Evolutionary conservation across 805 yeast species (phyloP), one percentile per base, ranked within the genome.

Genomic region (Pichia heedii): DNA sequence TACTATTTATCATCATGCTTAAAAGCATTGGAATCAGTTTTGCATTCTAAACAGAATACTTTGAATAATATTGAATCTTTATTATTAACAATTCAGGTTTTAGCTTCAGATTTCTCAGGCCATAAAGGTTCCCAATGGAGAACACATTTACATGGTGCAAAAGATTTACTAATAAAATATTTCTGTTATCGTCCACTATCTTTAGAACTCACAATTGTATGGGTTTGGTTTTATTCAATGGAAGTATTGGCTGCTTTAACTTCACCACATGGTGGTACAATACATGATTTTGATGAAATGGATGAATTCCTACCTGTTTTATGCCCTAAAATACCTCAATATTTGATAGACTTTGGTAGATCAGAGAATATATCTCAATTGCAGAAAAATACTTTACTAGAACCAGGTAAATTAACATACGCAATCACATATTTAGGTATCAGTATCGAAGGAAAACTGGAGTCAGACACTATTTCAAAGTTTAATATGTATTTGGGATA

Each of bases 61-160:
- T 49, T 62, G 44, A 69, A 73, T 32, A 80, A 82, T 52, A 79
- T 82, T 27, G 90, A 83, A 53, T 77, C 85, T 0, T 72, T 83
- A 6, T 67, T 83, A 13, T 57, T 84, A 27, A 84, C 93, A 0
- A 84, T 82, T 2, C 66, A 83, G 32, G 64, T 84, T 24, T 62
- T 84, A 21, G 84, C 89, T 0, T 69, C 79, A 1, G 81, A 79
- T 27, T 77, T 76, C 53, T 80, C 84, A 0, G 70, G 77, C 3
- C 71, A 77, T 8, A 65, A 69, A 9, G 77, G 75, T 39, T 73
- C 76, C 32, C 74, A 75, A 50, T 81, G 87, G 88, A 63, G 84
- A 46, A 76, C 82, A 0, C 87, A 81, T 61, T 61, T 81, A 16
- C 60, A 75, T 49, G 86, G 86, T 13, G 86, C 85, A 1, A 79